phyloP scores from a whole-genome alignment of 176 grass and related monocot species.

The Musa troglodytarum region DNA sequence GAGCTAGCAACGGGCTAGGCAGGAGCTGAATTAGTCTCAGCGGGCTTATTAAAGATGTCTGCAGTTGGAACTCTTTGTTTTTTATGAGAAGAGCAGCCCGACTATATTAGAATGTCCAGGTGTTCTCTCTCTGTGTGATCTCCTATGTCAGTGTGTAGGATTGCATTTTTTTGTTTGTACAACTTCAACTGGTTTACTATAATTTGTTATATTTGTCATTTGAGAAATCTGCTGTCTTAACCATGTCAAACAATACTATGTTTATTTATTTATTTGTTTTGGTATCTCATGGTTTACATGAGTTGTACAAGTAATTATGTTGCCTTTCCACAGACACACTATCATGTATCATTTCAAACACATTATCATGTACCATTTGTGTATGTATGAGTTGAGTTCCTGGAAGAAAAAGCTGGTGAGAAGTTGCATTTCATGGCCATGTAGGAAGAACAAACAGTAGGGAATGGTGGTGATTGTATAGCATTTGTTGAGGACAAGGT shows the following conservation, averaged over 20 bases:
- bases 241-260: neutral
- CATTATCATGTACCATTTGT: too few species aligned
- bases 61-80: neutral
- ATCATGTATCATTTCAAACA: neutral
- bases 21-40: neutral
- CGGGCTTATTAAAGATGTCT: neutral
- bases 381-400: too few species aligned
- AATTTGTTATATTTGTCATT: neutral
- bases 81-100: constrained; percentile 6
- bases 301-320: neutral
- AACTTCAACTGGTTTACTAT: neutral
- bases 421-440: too few species aligned
- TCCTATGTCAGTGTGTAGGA: neutral
- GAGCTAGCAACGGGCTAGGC: neutral
- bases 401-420: too few species aligned
- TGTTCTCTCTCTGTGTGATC: neutral
- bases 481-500: neutral
- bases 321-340: neutral
- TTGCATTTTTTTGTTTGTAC: constrained; percentile 7
- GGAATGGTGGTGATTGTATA: neutral
- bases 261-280: neutral
- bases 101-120: constrained; percentile 15
- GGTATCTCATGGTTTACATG: neutral
- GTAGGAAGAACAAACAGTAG: too few species aligned
- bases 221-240: neutral